Evolutionary conservation across 1,139 yeast species (phyloP).

Genomic region (Hansenula anomala): DNA sequence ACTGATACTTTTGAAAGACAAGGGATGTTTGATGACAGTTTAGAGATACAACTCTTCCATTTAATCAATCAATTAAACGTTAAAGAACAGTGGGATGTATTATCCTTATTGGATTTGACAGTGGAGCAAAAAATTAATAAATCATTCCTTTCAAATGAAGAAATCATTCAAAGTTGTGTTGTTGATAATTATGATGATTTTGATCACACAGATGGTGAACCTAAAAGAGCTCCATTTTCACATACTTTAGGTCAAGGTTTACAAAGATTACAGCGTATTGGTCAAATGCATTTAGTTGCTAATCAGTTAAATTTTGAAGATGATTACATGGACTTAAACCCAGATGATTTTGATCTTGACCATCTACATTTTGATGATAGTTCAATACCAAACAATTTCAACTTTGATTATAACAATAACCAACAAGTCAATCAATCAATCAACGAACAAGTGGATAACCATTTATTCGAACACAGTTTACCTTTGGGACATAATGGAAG

Average conservation of each 20-base stretch:
- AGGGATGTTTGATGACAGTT: constrained; percentile 27
- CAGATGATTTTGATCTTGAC: constrained; percentile 3
- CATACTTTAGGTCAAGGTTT: constrained; percentile 21
- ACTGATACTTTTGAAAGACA: constrained; percentile 18
- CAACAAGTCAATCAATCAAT: background rate
- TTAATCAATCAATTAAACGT: constrained; percentile 43
- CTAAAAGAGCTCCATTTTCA: constrained; percentile 20
- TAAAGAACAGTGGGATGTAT: constrained; percentile 54
- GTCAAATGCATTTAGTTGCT: constrained; percentile 9
- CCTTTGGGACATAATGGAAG: background rate
- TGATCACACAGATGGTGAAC: constrained; percentile 13
- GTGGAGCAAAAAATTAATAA: constrained; percentile 52
- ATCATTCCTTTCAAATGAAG: constrained; percentile 58
- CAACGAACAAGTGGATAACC: background rate
- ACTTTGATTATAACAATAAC: background rate
- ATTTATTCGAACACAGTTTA: too few relatives aligned
- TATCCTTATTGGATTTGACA: constrained; percentile 49
- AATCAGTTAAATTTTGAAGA: background rate
- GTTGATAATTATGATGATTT: constrained; percentile 37
- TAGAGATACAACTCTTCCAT: constrained; percentile 34
- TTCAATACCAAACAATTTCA: background rate
- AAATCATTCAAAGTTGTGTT: constrained; percentile 57
- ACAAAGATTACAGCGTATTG: constrained; percentile 17
- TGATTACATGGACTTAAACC: constrained; percentile 3
- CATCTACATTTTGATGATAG: constrained; percentile 2